A percentile compares a stretch with the other conserved stretches of the same genome.
These are phyloP conservation scores for Rusavskia elegans DNA, from an alignment of 495 filamentous ascomycete genomes.

Conservation along the genomic window DNA sequence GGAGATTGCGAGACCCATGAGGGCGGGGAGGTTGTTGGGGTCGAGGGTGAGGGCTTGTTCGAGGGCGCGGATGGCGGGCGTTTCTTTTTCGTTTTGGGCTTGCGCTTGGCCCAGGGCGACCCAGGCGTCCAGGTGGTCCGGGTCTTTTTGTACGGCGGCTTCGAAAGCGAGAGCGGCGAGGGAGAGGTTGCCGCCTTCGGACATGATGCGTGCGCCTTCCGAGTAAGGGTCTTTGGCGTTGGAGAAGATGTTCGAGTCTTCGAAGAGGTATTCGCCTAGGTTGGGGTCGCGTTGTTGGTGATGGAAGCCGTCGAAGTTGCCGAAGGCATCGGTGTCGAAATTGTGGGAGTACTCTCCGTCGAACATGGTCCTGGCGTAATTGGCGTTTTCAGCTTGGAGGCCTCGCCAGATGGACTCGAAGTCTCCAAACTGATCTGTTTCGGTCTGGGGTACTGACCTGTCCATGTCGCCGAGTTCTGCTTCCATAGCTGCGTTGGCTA, in stretches of 20 bases:
- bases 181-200: slow-evolving; percentile 82
- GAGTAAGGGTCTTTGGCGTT: slow-evolving; percentile 64
- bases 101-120: slow-evolving; percentile 77
- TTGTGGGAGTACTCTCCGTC: slow-evolving; percentile 46
- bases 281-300: slow-evolving; percentile 45
- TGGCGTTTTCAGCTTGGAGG: slow-evolving; percentile 64
- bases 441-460: slow-evolving; percentile 45
- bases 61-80: slow-evolving; percentile 91
- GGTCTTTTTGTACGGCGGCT: slow-evolving; percentile 79
- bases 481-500: slow-evolving; percentile 63
- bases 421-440: slow-evolving; percentile 46
- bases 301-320: slow-evolving; percentile 43
- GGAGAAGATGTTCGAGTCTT: slow-evolving; percentile 79
- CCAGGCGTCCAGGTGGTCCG: slow-evolving; percentile 83
- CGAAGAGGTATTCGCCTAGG: slow-evolving; percentile 83
- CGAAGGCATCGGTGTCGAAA: slow-evolving; percentile 54
- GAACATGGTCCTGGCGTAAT: slow-evolving; percentile 46
- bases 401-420: slow-evolving; percentile 84
- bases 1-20: slow-evolving; percentile 93
- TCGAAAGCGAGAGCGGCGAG: slow-evolving; percentile 94
- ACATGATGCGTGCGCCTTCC: slow-evolving; percentile 81
- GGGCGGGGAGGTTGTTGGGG: slow-evolving; percentile 65
- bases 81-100: slow-evolving; percentile 96
- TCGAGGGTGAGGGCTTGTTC: slow-evolving; percentile 84
- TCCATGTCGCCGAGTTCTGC: slow-evolving; percentile 80